A percentile compares a stretch with the other conserved stretches of the same genome.
These are phyloP conservation scores for Saccharomycopsis hybrid DNA, from an alignment of 1,139 yeast species.

Conservation along the genomic window DNA sequence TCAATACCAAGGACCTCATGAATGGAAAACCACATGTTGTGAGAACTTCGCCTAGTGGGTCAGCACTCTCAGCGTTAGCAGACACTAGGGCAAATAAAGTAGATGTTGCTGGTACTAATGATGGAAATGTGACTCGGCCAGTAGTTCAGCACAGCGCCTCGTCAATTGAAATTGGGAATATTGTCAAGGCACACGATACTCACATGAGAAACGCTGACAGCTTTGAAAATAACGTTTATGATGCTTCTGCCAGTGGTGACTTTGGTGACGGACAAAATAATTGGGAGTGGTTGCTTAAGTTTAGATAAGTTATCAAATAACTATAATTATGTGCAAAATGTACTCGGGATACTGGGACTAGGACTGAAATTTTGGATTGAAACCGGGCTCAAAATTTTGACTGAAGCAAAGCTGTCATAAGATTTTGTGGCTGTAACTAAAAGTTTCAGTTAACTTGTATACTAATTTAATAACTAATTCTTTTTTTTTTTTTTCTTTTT, in stretches of 20 bases:
- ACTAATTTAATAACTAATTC: too few relatives aligned
- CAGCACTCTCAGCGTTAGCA: neutral
- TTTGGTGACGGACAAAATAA: slow-evolving; percentile 13
- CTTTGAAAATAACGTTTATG: neutral
- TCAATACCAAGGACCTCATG: slow-evolving; percentile 2
- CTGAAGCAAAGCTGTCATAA: too few relatives aligned
- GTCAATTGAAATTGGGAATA: neutral
- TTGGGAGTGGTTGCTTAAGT: slow-evolving; percentile 22
- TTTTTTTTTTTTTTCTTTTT: too few relatives aligned
- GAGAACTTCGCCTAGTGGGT: neutral
- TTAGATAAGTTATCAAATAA: slow-evolving; percentile 10
- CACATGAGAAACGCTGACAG: neutral
- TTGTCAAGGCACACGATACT: neutral
- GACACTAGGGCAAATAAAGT: neutral
- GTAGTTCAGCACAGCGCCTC: neutral
- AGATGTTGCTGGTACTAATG: too few relatives aligned
- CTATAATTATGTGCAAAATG: too few relatives aligned
- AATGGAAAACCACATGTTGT: neutral
- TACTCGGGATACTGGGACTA: too few relatives aligned
- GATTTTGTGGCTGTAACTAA: too few relatives aligned
- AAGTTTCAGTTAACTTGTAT: too few relatives aligned
- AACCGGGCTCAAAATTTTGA: too few relatives aligned
- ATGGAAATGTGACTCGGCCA: neutral
- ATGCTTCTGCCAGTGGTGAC: neutral
- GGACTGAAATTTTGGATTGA: too few relatives aligned